A percentile compares a stretch with the other conserved stretches of the same genome.
Evolutionary conservation across 176 grass and related monocot species (phyloP).

Genomic region (Phoenix dactylifera): DNA sequence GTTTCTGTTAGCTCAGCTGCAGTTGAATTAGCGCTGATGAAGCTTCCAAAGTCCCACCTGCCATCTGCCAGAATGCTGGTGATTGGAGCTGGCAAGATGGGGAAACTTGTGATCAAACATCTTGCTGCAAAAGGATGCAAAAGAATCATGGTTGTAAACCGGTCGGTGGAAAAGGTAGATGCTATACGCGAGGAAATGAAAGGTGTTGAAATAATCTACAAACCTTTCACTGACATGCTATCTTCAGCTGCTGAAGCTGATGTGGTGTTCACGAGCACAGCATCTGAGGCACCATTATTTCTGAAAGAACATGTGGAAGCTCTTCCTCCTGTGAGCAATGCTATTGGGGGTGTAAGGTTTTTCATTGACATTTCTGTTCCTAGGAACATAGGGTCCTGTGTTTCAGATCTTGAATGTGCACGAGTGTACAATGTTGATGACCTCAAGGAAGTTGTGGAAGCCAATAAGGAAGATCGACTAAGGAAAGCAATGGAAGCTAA

Average conservation of each 20-base stretch:
- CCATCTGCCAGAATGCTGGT: slow-evolving; percentile 65
- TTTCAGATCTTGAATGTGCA: slow-evolving; percentile 29
- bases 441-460: slow-evolving; percentile 86
- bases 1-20: slow-evolving; percentile 94
- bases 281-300: slow-evolving; percentile 72
- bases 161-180: slow-evolving; percentile 75
- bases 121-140: slow-evolving; percentile 82
- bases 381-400: slow-evolving; percentile 60
- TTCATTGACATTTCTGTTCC: slow-evolving; percentile 88
- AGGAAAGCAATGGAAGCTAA: slow-evolving; percentile 82
- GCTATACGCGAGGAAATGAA: slow-evolving; percentile 64
- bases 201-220: slow-evolving; percentile 75
- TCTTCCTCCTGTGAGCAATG: slow-evolving; percentile 39
- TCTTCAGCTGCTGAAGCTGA: slow-evolving; percentile 61
- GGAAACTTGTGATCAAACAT: slow-evolving; percentile 86
- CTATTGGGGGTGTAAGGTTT: slow-evolving; percentile 42
- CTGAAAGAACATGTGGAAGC: slow-evolving; percentile 40
- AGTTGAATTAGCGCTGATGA: slow-evolving; percentile 85
- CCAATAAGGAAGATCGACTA: slow-evolving; percentile 79
- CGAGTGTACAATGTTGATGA: slow-evolving; percentile 77
- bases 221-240: slow-evolving; percentile 61
- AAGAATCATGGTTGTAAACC: slow-evolving; percentile 72
- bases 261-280: slow-evolving; percentile 70
- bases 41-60: slow-evolving; percentile 50
- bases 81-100: slow-evolving; percentile 85